Evolutionary conservation across 164 flowering plant genomes (phyloP), one percentile per base, ranked within the genome.

Genomic region (Magnolia officinalis): DNA sequence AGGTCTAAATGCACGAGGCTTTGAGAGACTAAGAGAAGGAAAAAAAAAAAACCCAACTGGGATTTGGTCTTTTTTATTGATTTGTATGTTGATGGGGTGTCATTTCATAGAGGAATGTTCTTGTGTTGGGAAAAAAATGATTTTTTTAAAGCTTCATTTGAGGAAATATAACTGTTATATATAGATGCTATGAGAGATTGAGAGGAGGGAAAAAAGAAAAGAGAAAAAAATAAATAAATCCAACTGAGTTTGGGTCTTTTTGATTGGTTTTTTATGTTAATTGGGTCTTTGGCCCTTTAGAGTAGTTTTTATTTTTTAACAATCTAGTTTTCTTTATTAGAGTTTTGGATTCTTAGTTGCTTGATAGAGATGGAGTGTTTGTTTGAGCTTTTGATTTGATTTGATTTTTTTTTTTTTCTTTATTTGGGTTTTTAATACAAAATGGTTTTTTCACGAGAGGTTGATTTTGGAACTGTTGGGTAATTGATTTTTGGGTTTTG

Each of bases 1-100:
- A 78, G 23, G 74, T 50, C 65, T 75, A 78, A 84, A 74, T 79
- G 69, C 51, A 31, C 55, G 29, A 5, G 63, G 59, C 11, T 66
- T 71, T 74, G 11, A 67, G 58, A 26, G 21, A 59, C 24, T 20
- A 24, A 4, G 45, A 37, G 61, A 55, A 55, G 61, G 61, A 65
- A 26, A 26, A 11, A 11, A 9, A 9, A 50, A 67, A 64, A 63
- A 20, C 37, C 72, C 70, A 29, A 72, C 9, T 52, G 63, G 51
- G 75, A 3, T 70, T 50, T 74, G 70, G 21, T 79, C 71, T 74
- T 29, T 49, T 31, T 50, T 6, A 71, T 72, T 67, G 26, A 19
- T 58, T 63, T 23, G 31, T 26, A 11, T 68, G 71, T 31, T 64
- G 24, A 64, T 64, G 29, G 13, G 45, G 16, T 3, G 61, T 55